Conservation (phyloP, 257 asterid species). For the Plantago major region DNA sequence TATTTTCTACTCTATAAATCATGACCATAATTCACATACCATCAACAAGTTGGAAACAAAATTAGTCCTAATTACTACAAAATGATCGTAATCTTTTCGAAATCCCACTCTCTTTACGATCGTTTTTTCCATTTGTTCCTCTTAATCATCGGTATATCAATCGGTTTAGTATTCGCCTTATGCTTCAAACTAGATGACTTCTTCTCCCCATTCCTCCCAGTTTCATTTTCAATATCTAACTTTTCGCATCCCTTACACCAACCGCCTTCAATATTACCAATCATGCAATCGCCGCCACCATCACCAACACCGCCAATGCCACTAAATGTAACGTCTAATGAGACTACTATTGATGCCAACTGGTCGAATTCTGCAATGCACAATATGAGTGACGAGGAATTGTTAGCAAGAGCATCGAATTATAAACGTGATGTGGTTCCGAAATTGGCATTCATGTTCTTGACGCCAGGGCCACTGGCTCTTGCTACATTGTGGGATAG, state of each 20-base stretch:
- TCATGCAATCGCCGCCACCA: slow-evolving; percentile 3
- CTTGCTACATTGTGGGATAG: slow-evolving; percentile 41
- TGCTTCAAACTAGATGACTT: slow-evolving; percentile 28
- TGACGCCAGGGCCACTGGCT: slow-evolving; percentile 45
- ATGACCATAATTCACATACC: too few species aligned
- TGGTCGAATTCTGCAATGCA: slow-evolving; percentile 22
- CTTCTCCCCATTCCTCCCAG: slow-evolving; percentile 20
- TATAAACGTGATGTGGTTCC: slow-evolving; percentile 8
- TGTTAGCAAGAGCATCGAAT: slow-evolving; percentile 40
- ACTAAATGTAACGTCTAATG: slow-evolving; percentile 1
- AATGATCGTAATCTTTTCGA: slow-evolving; percentile 23
- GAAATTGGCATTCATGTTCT: slow-evolving; percentile 49
- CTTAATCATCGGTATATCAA: slow-evolving; percentile 42
- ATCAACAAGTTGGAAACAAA: too few species aligned
- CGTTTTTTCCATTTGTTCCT: slow-evolving; percentile 31
- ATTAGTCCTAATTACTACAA: not conserved
- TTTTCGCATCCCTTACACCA: not conserved
- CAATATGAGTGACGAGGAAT: slow-evolving; percentile 56
- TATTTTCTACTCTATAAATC: too few species aligned
- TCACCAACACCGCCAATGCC: not conserved
- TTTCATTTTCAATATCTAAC: not conserved
- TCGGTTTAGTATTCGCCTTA: slow-evolving; percentile 35
- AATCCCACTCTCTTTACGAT: slow-evolving; percentile 13
- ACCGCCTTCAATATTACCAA: not conserved
- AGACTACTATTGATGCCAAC: not conserved